A percentile compares a stretch with the other conserved stretches of the same genome.
phyloP scores from a whole-genome alignment of 2,329 filamentous ascomycete genomes.

The Acrodontium crateriforme region DNA sequence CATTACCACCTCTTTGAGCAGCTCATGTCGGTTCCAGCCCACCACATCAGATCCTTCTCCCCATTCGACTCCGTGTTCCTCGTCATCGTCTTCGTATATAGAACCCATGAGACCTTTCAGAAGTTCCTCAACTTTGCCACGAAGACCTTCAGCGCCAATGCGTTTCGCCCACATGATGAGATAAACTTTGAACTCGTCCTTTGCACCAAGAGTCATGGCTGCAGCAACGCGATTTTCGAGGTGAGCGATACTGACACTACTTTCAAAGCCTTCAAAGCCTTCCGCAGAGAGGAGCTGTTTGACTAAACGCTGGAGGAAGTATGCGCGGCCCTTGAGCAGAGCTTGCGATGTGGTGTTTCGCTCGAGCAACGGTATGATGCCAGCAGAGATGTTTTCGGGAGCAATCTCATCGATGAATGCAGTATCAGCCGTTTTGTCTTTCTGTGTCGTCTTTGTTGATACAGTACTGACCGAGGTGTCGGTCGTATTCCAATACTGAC shows the following conservation, averaged over 20 bases:
- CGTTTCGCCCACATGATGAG: conserved; percentile 98
- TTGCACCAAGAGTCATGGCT: conserved; percentile 67
- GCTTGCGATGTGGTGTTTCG: conserved; percentile 90
- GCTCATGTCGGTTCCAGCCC: conserved; percentile 77
- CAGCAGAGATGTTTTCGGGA: conserved; percentile 60
- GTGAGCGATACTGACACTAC: conserved; percentile 81
- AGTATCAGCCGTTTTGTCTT: conserved; percentile 23
- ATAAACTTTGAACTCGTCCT: conserved; percentile 87
- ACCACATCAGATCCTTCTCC: conserved; percentile 60
- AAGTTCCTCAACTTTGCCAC: conserved; percentile 84
- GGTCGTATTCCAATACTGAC: conserved; percentile 97
- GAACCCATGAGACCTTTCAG: conserved; percentile 69
- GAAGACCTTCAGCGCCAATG: conserved; percentile 75
- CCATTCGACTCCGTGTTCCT: conserved; percentile 47
- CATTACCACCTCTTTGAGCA: conserved; percentile 81
- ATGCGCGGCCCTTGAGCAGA: conserved; percentile 78
- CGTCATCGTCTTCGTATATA: conserved; percentile 45
- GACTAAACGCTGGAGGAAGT: conserved; percentile 79
- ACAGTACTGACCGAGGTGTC: conserved; percentile 77
- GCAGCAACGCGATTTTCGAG: conserved; percentile 89
- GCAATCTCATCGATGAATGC: conserved; percentile 37
- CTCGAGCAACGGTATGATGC: conserved; percentile 85
- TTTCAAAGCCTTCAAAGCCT: conserved; percentile 85
- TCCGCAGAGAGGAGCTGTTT: conserved; percentile 79
- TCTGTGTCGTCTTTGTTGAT: conserved; percentile 4